Conservation (phyloP, 768 basidiomycete genomes). For the Mycena alexandri region DNA sequence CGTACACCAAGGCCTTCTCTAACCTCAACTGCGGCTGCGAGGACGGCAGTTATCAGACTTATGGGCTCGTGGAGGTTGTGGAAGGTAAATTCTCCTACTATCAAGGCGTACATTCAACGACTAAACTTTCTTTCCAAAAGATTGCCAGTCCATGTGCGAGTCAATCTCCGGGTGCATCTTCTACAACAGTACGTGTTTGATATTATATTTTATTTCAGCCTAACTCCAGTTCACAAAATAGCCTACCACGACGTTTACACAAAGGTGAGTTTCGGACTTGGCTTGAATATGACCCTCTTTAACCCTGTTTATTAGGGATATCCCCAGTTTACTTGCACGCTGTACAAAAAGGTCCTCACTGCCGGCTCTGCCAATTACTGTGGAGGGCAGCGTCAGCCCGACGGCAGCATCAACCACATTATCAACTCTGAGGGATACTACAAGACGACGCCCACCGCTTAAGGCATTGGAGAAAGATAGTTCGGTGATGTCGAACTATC, state of each 20-base stretch:
- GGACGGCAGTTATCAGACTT: conserved; percentile 5
- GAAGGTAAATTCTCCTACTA: conserved; percentile 1
- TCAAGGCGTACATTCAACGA: not conserved
- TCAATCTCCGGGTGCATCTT: conserved; percentile 5
- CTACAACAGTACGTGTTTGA: conserved; percentile 10
- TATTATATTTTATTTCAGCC: not conserved
- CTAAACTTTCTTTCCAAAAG: not conserved
- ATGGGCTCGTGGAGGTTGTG: not conserved
- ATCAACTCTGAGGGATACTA: conserved; percentile 6
- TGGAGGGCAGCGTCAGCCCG: conserved; percentile 1
- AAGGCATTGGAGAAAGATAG: not conserved
- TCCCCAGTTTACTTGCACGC: not conserved
- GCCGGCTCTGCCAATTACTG: not conserved
- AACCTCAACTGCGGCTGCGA: not conserved
- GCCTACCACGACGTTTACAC: not conserved
- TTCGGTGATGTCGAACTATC: not conserved
- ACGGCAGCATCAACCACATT: no score
- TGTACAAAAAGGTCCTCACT: not conserved
- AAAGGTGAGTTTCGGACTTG: not conserved
- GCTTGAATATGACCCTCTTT: not conserved
- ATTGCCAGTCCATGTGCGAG: conserved; percentile 16
- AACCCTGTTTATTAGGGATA: not conserved
- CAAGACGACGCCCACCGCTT: conserved; percentile 3
- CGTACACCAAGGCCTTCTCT: not conserved
- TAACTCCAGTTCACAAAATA: not conserved